Evolutionary conservation across 78 protist genomes (phyloP).

Genomic region (Pigoraptor vietnamica): DNA sequence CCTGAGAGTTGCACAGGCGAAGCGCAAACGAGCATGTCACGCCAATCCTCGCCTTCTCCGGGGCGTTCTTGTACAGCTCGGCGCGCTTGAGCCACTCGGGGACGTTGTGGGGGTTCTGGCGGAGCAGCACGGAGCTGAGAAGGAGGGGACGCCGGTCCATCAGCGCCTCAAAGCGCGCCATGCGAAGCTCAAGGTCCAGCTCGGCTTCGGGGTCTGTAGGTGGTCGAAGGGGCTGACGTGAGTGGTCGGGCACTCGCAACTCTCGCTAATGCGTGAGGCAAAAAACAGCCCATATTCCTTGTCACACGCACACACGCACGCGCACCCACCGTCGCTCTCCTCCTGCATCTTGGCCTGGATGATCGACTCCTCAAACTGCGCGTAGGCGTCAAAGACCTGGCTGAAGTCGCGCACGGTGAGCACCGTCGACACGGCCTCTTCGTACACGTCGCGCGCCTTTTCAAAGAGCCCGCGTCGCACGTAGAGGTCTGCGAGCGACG

Average conservation of each 20-base stretch:
- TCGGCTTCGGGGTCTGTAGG: constrained; percentile 22
- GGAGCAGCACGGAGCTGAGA: constrained; percentile 69
- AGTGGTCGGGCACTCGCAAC: not conserved
- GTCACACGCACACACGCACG: not conserved
- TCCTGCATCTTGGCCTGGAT: constrained; percentile 14
- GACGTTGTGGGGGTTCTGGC: constrained; percentile 94
- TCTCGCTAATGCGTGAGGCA: too few relatives aligned
- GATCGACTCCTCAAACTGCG: constrained; percentile 82
- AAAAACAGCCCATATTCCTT: too few relatives aligned
- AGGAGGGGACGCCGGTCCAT: constrained; percentile 73
- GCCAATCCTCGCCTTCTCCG: constrained; percentile 15
- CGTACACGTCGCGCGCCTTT: constrained; percentile 95
- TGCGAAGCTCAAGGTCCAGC: constrained; percentile 62
- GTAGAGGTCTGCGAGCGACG: constrained; percentile 85
- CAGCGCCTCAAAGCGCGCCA: constrained; percentile 75
- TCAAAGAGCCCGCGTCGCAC: constrained; percentile 86
- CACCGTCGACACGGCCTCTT: constrained; percentile 85
- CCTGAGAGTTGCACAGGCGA: not conserved
- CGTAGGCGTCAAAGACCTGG: constrained; percentile 90
- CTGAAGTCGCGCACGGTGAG: constrained; percentile 88
- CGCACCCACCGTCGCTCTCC: not conserved
- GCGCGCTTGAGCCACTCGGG: constrained; percentile 93
- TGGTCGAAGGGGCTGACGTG: not conserved
- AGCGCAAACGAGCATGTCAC: too few relatives aligned
- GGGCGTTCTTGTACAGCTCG: constrained; percentile 35